Percentiles rank a stretch among this genome's conserved stretches.
Evolutionary conservation across 2,329 filamentous ascomycete species (phyloP).

Genomic region (Pestalotiopsis sp.): DNA sequence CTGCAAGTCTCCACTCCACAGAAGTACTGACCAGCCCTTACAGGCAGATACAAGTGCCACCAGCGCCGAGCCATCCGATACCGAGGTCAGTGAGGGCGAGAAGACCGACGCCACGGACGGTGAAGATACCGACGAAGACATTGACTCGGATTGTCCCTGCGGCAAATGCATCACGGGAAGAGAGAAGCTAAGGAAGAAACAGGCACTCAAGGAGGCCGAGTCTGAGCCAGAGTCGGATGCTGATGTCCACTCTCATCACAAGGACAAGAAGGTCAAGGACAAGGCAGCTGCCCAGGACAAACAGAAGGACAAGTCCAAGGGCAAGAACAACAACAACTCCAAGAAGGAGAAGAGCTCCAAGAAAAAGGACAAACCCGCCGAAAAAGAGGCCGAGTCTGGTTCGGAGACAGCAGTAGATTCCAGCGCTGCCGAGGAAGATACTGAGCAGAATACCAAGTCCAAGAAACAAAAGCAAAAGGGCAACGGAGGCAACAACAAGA

Average conservation of each 20-base stretch:
- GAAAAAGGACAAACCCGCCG: conserved; percentile 5
- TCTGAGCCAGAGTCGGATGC: conserved; percentile 7
- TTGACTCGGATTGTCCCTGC: conserved; percentile 40
- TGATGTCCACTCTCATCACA: conserved; percentile 14
- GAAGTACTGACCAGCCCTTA: conserved; percentile 20
- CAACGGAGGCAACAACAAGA: conserved; percentile 14
- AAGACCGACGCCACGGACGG: conserved; percentile 20
- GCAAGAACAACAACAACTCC: neutral
- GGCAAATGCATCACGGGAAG: conserved; percentile 31
- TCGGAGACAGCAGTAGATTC: conserved; percentile 16
- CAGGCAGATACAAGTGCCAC: conserved; percentile 36
- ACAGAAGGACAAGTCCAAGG: conserved; percentile 22
- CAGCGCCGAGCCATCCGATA: conserved; percentile 15
- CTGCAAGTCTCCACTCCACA: neutral
- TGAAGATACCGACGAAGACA: conserved; percentile 28
- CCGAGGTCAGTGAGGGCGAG: conserved; percentile 22
- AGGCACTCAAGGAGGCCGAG: conserved; percentile 6
- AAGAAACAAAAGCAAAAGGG: conserved; percentile 15
- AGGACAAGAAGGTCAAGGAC: conserved; percentile 28
- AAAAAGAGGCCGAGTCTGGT: conserved; percentile 1
- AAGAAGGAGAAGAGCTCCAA: conserved; percentile 13
- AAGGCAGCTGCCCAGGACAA: neutral
- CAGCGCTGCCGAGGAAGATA: conserved; percentile 19
- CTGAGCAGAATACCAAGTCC: conserved; percentile 14
- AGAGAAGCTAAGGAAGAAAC: conserved; percentile 24